A percentile compares a stretch with the other conserved stretches of the same genome.
These are phyloP conservation scores for Pseudogymnoascus verrucosus DNA, from an alignment of 2,329 filamentous ascomycete genomes.

Conservation along the genomic window DNA sequence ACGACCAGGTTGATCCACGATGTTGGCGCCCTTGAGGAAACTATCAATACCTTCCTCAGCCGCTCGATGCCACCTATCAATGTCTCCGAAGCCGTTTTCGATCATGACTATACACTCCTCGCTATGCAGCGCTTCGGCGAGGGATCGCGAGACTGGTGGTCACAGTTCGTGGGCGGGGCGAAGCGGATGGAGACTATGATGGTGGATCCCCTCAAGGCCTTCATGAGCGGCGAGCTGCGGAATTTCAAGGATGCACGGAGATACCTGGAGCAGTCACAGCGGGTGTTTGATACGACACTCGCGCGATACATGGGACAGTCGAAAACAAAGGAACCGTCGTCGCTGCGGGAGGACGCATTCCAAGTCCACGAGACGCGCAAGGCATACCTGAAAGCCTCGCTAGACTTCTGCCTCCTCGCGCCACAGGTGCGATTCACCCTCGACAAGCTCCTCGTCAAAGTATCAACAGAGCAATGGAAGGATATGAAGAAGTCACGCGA, in stretches of 20 bases:
- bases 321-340: constrained; percentile 89
- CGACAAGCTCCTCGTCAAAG: constrained; percentile 76
- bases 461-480: constrained; percentile 81
- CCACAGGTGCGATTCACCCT: constrained; percentile 77
- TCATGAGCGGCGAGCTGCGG: constrained; percentile 70
- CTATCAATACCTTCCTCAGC: constrained; percentile 68
- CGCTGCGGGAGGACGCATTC: constrained; percentile 90
- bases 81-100: constrained; percentile 75
- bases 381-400: constrained; percentile 79
- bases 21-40: constrained; percentile 67
- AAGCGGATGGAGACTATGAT: constrained; percentile 71
- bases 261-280: constrained; percentile 70
- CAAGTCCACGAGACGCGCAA: constrained; percentile 89
- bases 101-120: constrained; percentile 89
- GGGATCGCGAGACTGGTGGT: constrained; percentile 82
- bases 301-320: constrained; percentile 76
- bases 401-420: constrained; percentile 86
- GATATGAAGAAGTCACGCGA: constrained; percentile 72
- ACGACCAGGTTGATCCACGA: constrained; percentile 55
- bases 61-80: constrained; percentile 66
- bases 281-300: constrained; percentile 73
- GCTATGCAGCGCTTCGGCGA: constrained; percentile 81
- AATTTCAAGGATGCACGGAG: constrained; percentile 79
- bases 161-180: constrained; percentile 61
- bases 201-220: constrained; percentile 72